A percentile compares a stretch with the other conserved stretches of the same genome.
Conservation (phyloP, 768 basidiomycete genomes). For the Chalciporus pseudorubinellus region DNA sequence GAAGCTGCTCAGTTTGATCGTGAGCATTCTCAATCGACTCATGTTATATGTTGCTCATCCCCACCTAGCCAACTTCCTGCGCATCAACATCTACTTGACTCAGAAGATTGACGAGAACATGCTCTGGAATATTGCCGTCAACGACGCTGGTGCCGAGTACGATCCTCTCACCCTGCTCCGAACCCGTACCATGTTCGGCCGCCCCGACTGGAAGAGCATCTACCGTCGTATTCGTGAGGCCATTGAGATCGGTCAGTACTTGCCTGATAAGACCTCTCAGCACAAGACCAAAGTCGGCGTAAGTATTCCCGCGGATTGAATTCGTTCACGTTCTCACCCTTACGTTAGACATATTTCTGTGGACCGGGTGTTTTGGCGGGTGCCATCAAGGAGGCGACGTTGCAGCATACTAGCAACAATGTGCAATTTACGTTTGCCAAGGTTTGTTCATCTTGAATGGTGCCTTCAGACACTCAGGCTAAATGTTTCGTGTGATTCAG, state of each 20-base stretch:
- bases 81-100: slow-evolving; percentile 88
- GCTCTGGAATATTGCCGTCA: slow-evolving; percentile 90
- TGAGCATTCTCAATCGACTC: slow-evolving; percentile 39
- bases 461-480: slow-evolving; percentile 8
- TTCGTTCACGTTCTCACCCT: slow-evolving; percentile 3
- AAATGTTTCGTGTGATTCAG: slow-evolving; percentile 32
- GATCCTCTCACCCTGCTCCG: slow-evolving; percentile 88
- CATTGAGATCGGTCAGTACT: slow-evolving; percentile 79
- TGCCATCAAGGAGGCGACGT: slow-evolving; percentile 69
- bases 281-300: slow-evolving; percentile 84
- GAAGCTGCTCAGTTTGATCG: slow-evolving; percentile 88
- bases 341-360: slow-evolving; percentile 78
- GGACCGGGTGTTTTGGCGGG: slow-evolving; percentile 77
- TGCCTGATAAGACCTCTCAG: slow-evolving; percentile 75
- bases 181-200: slow-evolving; percentile 87
- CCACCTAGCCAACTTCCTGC: slow-evolving; percentile 78
- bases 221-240: slow-evolving; percentile 72
- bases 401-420: slow-evolving; percentile 48
- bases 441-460: background rate
- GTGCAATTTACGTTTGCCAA: slow-evolving; percentile 74
- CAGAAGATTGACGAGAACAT: slow-evolving; percentile 83
- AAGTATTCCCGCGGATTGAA: slow-evolving; percentile 30
- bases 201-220: slow-evolving; percentile 86
- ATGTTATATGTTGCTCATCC: slow-evolving; percentile 10
- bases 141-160: slow-evolving; percentile 80